These are phyloP conservation scores for Phyllosticta paracitricarpa DNA, from an alignment of 2,329 filamentous ascomycete genomes.

Conservation along the genomic window DNA sequence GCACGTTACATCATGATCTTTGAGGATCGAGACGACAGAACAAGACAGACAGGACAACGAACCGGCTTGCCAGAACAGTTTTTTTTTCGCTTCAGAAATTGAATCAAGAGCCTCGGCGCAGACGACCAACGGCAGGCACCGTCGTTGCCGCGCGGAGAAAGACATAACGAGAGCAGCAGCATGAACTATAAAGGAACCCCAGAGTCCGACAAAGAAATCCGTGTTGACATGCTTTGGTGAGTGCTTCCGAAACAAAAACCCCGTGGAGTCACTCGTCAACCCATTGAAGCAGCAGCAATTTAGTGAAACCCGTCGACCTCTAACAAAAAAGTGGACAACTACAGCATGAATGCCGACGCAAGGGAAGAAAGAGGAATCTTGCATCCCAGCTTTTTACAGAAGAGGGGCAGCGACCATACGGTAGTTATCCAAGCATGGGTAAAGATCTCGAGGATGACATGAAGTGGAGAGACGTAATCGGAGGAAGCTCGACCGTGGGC, in stretches of 20 bases:
- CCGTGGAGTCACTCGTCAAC: slow-evolving; percentile 5
- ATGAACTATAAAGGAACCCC: slow-evolving; percentile 9
- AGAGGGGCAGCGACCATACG: slow-evolving; percentile 9
- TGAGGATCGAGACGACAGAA: not conserved
- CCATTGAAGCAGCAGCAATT: slow-evolving; percentile 11
- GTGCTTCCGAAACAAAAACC: slow-evolving; percentile 6
- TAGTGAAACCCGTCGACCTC: slow-evolving; percentile 10
- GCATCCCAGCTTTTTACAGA: slow-evolving; percentile 11
- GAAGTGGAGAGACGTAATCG: slow-evolving; percentile 8
- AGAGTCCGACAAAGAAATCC: slow-evolving; percentile 8
- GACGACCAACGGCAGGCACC: not conserved
- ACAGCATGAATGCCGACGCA: slow-evolving; percentile 10
- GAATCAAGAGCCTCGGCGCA: not conserved
- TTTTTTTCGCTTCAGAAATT: not conserved
- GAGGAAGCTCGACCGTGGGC: slow-evolving; percentile 6
- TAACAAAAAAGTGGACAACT: slow-evolving; percentile 10
- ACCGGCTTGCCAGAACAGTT: not conserved
- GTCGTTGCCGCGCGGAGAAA: not conserved
- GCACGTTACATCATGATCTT: slow-evolving; percentile 11
- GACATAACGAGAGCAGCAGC: slow-evolving; percentile 2
- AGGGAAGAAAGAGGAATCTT: slow-evolving; percentile 8
- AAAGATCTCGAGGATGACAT: slow-evolving; percentile 4
- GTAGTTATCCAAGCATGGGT: slow-evolving; percentile 10
- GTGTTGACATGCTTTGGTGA: slow-evolving; percentile 10
- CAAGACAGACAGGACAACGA: not conserved